Percentiles rank a stretch among this genome's conserved stretches.
phyloP scores from a whole-genome alignment of 1,284 basidiomycete genomes.

The Lignosus rhinocerotis region DNA sequence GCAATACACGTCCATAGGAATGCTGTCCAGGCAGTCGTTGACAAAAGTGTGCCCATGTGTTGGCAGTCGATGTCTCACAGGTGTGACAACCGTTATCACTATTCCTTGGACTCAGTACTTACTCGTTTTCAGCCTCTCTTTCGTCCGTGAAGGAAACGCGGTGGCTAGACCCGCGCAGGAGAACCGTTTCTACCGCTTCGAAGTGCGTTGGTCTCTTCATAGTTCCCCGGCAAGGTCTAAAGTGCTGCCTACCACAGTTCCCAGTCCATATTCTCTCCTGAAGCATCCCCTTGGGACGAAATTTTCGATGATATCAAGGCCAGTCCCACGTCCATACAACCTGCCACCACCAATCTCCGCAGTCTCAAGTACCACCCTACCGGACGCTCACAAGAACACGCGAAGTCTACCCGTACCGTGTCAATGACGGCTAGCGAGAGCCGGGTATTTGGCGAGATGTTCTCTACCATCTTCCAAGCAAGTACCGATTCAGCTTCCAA shows the following conservation, averaged over 20 bases:
- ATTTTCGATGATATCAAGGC: constrained; percentile 48
- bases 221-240: no score
- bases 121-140: constrained; percentile 9
- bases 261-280: constrained; percentile 30
- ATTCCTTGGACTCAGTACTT: background rate
- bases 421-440: constrained; percentile 69
- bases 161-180: background rate
- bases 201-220: background rate
- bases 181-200: background rate
- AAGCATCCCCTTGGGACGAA: constrained; percentile 54
- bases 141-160: background rate
- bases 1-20: background rate
- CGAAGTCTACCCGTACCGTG: constrained; percentile 41
- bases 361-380: constrained; percentile 5
- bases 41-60: constrained; percentile 16
- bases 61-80: constrained; percentile 15
- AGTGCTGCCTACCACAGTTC: background rate
- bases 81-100: background rate
- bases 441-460: constrained; percentile 68
- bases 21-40: constrained; percentile 12
- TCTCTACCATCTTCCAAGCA: constrained; percentile 60
- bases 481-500: constrained; percentile 2
- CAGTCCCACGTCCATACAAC: constrained; percentile 20
- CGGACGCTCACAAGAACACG: background rate
- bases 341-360: constrained; percentile 9